Percentiles rank a stretch among this genome's conserved stretches.
Evolutionary conservation across 805 yeast species (phyloP).

Genomic region (Hanseniaspora lachancei): DNA sequence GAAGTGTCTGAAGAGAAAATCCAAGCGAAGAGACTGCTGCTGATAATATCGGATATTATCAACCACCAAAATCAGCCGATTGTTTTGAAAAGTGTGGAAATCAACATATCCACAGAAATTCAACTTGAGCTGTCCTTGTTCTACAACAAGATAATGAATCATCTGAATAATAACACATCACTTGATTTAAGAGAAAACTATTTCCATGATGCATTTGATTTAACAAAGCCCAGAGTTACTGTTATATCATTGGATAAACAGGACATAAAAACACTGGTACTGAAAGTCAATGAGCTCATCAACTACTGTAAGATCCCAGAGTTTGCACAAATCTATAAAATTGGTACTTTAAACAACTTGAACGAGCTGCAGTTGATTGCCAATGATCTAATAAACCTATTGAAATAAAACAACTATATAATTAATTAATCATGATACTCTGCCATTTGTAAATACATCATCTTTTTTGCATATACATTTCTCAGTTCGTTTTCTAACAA

Average conservation of each 20-base stretch:
- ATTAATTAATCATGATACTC: not conserved
- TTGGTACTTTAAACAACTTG: not conserved
- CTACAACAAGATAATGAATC: not conserved
- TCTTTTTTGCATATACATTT: not conserved
- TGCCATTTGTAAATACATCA: constrained; percentile 1
- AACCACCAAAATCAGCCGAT: constrained; percentile 1
- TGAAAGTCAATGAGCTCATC: not conserved
- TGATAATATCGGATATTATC: constrained; percentile 2
- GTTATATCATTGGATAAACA: not conserved
- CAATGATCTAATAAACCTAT: not conserved
- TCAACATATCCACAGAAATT: not conserved
- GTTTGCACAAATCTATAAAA: constrained; percentile 1
- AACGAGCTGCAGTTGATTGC: not conserved
- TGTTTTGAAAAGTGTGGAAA: not conserved
- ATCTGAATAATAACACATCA: not conserved
- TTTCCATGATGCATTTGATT: not conserved
- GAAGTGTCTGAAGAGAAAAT: not conserved
- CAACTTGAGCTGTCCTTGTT: not conserved
- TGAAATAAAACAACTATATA: not conserved
- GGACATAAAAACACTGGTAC: not conserved
- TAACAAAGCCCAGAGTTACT: not conserved
- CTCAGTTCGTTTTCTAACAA: constrained; percentile 1
- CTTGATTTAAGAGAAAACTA: not conserved
- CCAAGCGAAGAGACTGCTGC: constrained; percentile 4
- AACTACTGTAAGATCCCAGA: constrained; percentile 4